phyloP scores from a whole-genome alignment of 2,329 filamentous ascomycete genomes.

The Rutstroemia sp. region DNA sequence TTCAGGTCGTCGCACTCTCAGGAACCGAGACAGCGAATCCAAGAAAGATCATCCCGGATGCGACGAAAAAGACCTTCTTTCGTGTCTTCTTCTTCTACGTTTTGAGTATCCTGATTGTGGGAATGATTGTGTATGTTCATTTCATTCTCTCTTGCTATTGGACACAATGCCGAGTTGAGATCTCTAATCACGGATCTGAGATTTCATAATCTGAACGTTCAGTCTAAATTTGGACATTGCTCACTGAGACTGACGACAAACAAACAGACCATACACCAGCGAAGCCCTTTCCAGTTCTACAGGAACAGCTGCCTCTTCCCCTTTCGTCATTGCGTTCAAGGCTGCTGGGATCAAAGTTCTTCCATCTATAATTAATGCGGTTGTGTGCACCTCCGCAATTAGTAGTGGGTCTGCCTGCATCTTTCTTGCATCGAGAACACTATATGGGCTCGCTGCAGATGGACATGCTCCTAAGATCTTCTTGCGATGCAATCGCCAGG shows the following conservation, averaged over 20 bases:
- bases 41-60: slow-evolving; percentile 46
- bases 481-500: slow-evolving; percentile 48
- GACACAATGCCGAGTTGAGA: too few species aligned
- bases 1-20: slow-evolving; percentile 47
- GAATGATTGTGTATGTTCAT: slow-evolving; percentile 38
- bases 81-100: slow-evolving; percentile 47
- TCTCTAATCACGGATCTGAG: too few species aligned
- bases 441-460: slow-evolving; percentile 52
- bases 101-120: slow-evolving; percentile 34
- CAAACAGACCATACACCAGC: slow-evolving; percentile 48
- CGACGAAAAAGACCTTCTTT: slow-evolving; percentile 43
- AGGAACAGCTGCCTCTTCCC: slow-evolving; percentile 43
- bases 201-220: too few species aligned
- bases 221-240: too few species aligned
- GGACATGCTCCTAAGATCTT: slow-evolving; percentile 47
- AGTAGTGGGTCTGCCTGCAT: slow-evolving; percentile 9
- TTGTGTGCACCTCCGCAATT: slow-evolving; percentile 51
- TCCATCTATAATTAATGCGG: slow-evolving; percentile 67
- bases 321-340: slow-evolving; percentile 66
- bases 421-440: slow-evolving; percentile 34
- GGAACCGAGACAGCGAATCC: slow-evolving; percentile 49
- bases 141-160: slow-evolving; percentile 17
- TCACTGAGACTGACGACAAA: slow-evolving; percentile 41
- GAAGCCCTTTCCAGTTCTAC: slow-evolving; percentile 32
- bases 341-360: slow-evolving; percentile 61